Base-by-base conservation (phyloP, 2,329 filamentous ascomycete genomes). In the Ciborinia camelliae region DNA sequence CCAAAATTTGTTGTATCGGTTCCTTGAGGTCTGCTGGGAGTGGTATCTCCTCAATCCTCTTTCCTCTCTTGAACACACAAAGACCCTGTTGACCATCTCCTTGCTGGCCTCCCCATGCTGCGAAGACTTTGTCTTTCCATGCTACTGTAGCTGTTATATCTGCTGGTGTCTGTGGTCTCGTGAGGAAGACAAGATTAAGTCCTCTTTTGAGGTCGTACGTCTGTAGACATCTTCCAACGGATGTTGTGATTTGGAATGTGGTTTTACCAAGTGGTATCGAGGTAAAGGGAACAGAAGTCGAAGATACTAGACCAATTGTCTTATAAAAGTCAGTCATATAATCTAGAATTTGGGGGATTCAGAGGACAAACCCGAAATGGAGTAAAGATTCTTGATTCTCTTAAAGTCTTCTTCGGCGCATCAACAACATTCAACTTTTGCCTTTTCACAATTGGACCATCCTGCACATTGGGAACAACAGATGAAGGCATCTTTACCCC, bases 231-330 rank as follows among this genome's bases (percentile, higher is more conserved):
- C 88, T 86, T 68, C 94, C 95, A 67, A 96, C 90, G 0, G 92
- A 98, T 37, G 95, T 99, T 41, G 95, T 98, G 77, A 99, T 92
- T 76, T 99, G 95, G 75, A 97, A 99, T 4, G 92, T 96, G 0
- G 91, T 94, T 78, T 96, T 97, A 65, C 95, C 95, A 20, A 97
- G 82, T 0, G 94, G 90, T 39, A 96, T 84, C 7, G 90, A 90
- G 2, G 94, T 93, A 75, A 99, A 98, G 0, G 95, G 94, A 0
- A 97, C 92, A 57, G 82, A 79, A 2, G 94, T 97, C 0, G 95
- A 92, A 6, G 95, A 97, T 2, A 99, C 92, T 39, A 99, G 83
- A 20, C 95, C 95, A 69, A 99, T 85, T 54, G 94, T 97, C 91
- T 97, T 75, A 59, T 15, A 45, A 26, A 43, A 6, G 37, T 73